Base-by-base conservation (phyloP, 495 filamentous ascomycete species). In the Penicillium riverlandense region DNA sequence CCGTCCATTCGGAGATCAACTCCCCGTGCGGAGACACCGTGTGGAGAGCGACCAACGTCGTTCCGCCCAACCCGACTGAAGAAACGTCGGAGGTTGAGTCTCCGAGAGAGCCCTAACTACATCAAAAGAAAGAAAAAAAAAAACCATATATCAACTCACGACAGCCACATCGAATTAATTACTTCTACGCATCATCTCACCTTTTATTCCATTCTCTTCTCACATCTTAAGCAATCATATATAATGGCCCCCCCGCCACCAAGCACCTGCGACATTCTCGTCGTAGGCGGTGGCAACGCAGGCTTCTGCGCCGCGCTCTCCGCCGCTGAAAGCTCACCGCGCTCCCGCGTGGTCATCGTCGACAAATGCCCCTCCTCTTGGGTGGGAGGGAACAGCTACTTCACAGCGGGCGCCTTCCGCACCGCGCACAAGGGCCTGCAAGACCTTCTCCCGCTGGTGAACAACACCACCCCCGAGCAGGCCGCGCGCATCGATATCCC, bases 211-310 rank as follows among this genome's bases (percentile, higher is more conserved):
- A 4, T 22, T 22, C n/a, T 29, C 14, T n/a, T 22, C 27, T 9
- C 34, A 12, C 8, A 13, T 12, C 44, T 40, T 0, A 15, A 28
- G 4, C 37, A 31, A 31, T 29, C 40, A 52, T 16, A 6, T 34
- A 34, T 12, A 10, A 49, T 54, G 48, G 33, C 53, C 6, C 41
- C 41, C 22, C 55, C 44, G 51, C 51, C 54, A 37, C 50, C 22
- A 22, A 22, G 22, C 4, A 22, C 41, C 44, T 63, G 49, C 53
- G 72, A 77, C 50, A 66, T 82, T 40, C 59, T 82, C 0, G 63
- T 84, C 6, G 54, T 80, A 41, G 78, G 78, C 45, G 56, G 66
- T 35, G 79, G 78, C 15, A 81, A 81, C 50, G 80, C 79, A 11
- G 80, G 78, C 27, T 75, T 82, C 61, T 72, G 59, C 10, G 70